Base-by-base conservation (phyloP, 257 asterid genomes). In the Penstemon davidsonii region DNA sequence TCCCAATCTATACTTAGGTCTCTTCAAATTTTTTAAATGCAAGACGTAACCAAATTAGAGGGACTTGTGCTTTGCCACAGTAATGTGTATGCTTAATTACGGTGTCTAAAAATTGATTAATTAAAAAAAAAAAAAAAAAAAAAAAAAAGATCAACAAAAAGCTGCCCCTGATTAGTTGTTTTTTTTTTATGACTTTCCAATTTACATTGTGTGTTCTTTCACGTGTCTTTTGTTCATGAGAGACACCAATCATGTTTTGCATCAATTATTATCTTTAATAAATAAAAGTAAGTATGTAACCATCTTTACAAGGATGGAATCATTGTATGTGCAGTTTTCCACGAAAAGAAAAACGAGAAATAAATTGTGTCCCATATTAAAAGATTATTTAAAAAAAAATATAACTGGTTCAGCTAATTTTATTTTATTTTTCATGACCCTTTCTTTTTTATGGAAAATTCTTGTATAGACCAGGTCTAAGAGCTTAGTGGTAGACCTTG, bases 301-400 rank as follows among this genome's bases (percentile, higher is more conserved):
- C 66, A 60, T 62, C 44, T 71, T 54, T 67, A 44, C 77, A 60
- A 70, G 60, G 42, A 64, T 70, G 60, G 75, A 75, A 75, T 75
- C 71, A 70, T 59, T 60, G 66, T 60, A 36, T 49, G 13, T 50
- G 42, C 53, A 63, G 37, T 68, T 58, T 68, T 25, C 2, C 33
- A 25, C 33, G 33, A 25, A 25, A 25, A 25, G 33, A 25, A 25
- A 25, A 25, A 25, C 2, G 33, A 25, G 2, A 25, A 25, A 25
- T 25, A 25, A 25, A 25, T 25, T 25, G 33, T 25, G 33, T 25
- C 33, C 33, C 33, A 25, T 25, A 25, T 25, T 25, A 25, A 25
- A 25, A 25, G 33, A 25, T 25, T 25, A 0, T 25, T 25, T 25
- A 25, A 25, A 1, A 25, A 1, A 25, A 25, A 0, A 25, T 25